Conservation (phyloP, 345 rosid species). For the Camelina sativa region DNA sequence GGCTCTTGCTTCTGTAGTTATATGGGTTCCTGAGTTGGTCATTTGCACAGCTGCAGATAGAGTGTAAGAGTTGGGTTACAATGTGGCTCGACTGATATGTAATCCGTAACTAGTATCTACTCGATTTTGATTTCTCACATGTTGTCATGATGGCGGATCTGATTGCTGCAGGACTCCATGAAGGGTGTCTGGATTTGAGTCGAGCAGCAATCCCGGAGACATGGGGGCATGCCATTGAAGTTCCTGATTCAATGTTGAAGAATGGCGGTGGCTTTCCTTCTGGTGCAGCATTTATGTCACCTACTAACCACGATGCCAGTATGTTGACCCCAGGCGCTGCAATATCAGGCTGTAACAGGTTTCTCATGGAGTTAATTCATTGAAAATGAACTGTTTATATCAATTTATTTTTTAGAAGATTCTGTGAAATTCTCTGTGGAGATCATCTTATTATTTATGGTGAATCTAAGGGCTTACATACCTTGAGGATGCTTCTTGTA, state of each 20-base stretch:
- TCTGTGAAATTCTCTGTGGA: not conserved
- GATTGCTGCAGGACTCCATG: conserved; percentile 64
- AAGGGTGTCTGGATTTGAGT: conserved; percentile 60
- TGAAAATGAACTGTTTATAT: not conserved
- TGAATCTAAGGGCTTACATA: conserved; percentile 24
- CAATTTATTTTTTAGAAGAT: not conserved
- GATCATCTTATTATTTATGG: not conserved
- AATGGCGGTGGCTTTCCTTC: conserved; percentile 52
- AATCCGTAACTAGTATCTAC: not conserved
- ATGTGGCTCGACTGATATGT: not conserved
- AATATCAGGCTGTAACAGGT: conserved; percentile 70
- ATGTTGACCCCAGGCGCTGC: conserved; percentile 74
- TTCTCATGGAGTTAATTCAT: conserved; percentile 1
- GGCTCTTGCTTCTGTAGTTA: conserved; percentile 55
- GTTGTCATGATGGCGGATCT: conserved; percentile 86
- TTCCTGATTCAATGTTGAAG: conserved; percentile 66
- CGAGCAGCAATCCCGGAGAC: conserved; percentile 67
- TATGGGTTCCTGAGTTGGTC: conserved; percentile 54
- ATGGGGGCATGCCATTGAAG: conserved; percentile 86
- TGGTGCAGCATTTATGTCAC: conserved; percentile 47
- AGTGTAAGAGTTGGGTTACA: conserved; percentile 9
- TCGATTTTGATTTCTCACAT: conserved; percentile 42
- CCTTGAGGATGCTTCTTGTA: conserved; percentile 78
- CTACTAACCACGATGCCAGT: conserved; percentile 74
- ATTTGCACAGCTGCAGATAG: conserved; percentile 53